Evolutionary conservation across 2,329 filamentous ascomycete genomes (phyloP).

Genomic region (Chrysoporthe austroafricana): DNA sequence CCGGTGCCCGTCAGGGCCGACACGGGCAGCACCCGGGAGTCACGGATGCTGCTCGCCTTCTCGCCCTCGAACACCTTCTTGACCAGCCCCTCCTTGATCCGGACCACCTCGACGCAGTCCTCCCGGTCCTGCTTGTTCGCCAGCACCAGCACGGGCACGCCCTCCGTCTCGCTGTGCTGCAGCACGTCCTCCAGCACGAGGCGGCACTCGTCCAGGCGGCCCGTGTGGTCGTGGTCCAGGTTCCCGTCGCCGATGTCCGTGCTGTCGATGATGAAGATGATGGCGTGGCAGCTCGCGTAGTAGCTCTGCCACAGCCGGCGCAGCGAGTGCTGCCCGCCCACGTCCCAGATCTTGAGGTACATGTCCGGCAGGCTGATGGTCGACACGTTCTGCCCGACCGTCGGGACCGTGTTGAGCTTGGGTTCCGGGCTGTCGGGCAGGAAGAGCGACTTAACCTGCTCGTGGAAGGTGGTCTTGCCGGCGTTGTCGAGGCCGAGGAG

Average conservation of each 20-base stretch:
- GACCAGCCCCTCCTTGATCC: conserved; percentile 95
- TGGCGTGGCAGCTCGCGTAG: conserved; percentile 91
- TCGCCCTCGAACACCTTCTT: conserved; percentile 95
- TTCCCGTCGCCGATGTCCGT: conserved; percentile 88
- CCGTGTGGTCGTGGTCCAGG: conserved; percentile 54
- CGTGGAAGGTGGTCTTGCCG: conserved; percentile 96
- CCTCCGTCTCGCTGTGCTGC: conserved; percentile 83
- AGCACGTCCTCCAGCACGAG: conserved; percentile 89
- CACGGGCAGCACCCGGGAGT: conserved; percentile 88
- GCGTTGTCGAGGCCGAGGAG: conserved; percentile 97
- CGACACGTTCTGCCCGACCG: conserved; percentile 94
- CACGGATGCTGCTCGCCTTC: conserved; percentile 81
- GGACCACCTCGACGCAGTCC: conserved; percentile 95
- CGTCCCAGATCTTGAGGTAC: conserved; percentile 98
- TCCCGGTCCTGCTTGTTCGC: conserved; percentile 98
- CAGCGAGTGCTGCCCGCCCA: conserved; percentile 88
- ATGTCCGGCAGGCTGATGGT: conserved; percentile 90
- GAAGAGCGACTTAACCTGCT: conserved; percentile 92
- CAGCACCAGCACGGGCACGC: conserved; percentile 87
- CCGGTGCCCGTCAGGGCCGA: conserved; percentile 88
- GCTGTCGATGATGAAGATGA: conserved; percentile 96
- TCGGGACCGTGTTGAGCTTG: conserved; percentile 87
- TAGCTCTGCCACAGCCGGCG: conserved; percentile 95
- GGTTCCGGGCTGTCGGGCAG: conserved; percentile 63
- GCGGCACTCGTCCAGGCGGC: conserved; percentile 84